A percentile compares a stretch with the other conserved stretches of the same genome.
Evolutionary conservation across 345 rosid genomes (phyloP).

Genomic region (Conringia planisiliqua): DNA sequence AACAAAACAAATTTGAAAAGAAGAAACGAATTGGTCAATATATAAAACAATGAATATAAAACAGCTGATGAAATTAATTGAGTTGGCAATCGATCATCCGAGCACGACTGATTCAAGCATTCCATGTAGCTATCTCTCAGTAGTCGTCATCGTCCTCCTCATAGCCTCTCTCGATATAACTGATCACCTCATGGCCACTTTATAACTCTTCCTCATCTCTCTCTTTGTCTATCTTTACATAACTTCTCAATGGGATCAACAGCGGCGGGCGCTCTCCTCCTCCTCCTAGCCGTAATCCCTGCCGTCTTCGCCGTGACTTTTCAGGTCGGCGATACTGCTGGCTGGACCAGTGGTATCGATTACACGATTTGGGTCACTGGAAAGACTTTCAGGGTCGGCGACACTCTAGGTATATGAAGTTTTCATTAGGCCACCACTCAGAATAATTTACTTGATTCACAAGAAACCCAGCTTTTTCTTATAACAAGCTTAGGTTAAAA

Average conservation of each 20-base stretch:
- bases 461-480: neutral
- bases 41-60: neutral
- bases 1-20: neutral
- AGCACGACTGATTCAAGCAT: neutral
- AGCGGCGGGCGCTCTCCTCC: neutral
- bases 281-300: slow-evolving; percentile 28
- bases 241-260: slow-evolving; percentile 10
- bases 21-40: neutral
- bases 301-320: slow-evolving; percentile 26
- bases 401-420: slow-evolving; percentile 25
- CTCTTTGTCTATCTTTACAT: neutral
- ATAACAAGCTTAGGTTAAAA: neutral
- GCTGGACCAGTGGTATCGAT: slow-evolving; percentile 23
- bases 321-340: slow-evolving; percentile 30
- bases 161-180: neutral
- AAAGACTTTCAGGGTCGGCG: slow-evolving; percentile 40
- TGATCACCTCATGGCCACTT: neutral
- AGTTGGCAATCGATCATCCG: slow-evolving; percentile 8
- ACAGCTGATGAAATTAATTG: neutral
- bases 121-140: too few species aligned
- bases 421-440: neutral
- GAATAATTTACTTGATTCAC: neutral
- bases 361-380: slow-evolving; percentile 32
- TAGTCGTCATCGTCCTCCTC: neutral
- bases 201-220: neutral